A percentile compares a stretch with the other conserved stretches of the same genome.
Conservation (phyloP, 495 filamentous ascomycete species). For the Neurospora intermedia region DNA sequence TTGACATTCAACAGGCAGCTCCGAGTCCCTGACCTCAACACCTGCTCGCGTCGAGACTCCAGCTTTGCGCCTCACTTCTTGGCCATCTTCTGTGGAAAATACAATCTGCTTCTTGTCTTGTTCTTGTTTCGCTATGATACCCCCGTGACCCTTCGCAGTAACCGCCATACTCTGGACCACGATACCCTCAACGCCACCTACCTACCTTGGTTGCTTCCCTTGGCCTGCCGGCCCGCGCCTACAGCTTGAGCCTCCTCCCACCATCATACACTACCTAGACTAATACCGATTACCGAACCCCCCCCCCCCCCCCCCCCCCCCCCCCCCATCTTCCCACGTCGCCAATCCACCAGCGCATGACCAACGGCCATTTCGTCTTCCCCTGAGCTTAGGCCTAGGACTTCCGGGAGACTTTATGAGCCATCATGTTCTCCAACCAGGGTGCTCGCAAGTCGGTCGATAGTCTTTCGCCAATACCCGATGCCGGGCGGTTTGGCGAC, state of each 20-base stretch:
- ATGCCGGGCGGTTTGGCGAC: constrained; percentile 40
- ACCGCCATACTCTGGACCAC: background rate
- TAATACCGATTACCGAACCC: background rate
- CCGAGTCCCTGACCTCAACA: background rate
- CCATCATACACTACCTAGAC: too few species aligned
- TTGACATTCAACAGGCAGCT: background rate
- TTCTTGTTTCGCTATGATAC: constrained; percentile 21
- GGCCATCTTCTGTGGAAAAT: background rate
- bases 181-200: background rate
- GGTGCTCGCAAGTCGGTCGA: constrained; percentile 61
- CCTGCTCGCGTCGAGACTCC: background rate
- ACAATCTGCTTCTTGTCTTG: background rate
- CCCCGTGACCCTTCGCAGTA: constrained; percentile 15
- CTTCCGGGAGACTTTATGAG: constrained; percentile 14
- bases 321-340: background rate
- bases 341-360: background rate
- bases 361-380: background rate
- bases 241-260: background rate
- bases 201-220: background rate
- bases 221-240: background rate
- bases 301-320: too few species aligned
- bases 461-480: constrained; percentile 47
- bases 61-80: background rate
- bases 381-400: constrained; percentile 1
- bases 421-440: constrained; percentile 52